phyloP scores from a whole-genome alignment of 164 flowering plant genomes.

The Chloranthus sessilifolius region DNA sequence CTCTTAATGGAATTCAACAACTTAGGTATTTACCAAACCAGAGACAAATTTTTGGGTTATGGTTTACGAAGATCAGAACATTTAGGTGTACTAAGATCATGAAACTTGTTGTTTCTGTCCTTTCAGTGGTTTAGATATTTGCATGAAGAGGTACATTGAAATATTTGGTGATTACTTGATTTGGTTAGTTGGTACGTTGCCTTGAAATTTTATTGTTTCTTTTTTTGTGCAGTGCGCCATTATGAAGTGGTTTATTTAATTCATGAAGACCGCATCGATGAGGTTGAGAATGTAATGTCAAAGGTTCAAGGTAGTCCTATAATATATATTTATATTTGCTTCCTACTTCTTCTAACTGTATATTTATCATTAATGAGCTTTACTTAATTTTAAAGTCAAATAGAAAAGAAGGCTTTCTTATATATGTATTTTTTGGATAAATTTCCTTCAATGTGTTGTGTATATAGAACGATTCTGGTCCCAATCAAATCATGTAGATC shows the following conservation, averaged over 20 bases:
- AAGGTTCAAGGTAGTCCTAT: constrained; percentile 62
- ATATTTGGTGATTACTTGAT: background rate
- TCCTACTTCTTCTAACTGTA: background rate
- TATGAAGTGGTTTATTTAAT: constrained; percentile 90
- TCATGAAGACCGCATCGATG: constrained; percentile 69
- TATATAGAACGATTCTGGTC: too few relatives aligned
- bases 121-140: background rate
- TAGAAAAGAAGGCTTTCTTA: background rate
- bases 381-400: background rate
- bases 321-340: background rate
- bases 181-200: background rate
- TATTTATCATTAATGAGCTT: background rate
- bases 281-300: constrained; percentile 66
- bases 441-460: too few relatives aligned
- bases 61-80: too few relatives aligned
- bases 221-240: constrained; percentile 68
- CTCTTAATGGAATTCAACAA: too few relatives aligned
- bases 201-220: background rate
- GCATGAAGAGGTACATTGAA: background rate
- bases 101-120: too few relatives aligned
- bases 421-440: too few relatives aligned
- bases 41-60: too few relatives aligned
- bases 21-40: too few relatives aligned
- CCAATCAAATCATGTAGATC: too few relatives aligned
- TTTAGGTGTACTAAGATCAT: too few relatives aligned